Evolutionary conservation across 208 protist species (phyloP).

Genomic region (Leishmania tropica): DNA sequence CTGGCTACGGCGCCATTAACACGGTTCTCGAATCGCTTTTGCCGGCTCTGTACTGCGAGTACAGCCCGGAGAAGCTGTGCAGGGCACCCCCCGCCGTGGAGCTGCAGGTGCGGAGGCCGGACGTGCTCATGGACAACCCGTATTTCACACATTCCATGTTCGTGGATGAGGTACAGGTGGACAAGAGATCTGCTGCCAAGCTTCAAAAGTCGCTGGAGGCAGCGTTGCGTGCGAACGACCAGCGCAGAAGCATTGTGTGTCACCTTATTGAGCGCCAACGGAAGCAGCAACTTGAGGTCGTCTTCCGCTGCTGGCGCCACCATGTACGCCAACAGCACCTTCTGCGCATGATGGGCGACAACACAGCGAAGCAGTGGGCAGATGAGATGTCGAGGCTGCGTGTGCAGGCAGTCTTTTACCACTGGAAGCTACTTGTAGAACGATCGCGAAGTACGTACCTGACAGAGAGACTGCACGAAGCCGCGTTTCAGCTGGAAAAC

Average conservation of each 20-base stretch:
- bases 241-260: constrained; percentile 42
- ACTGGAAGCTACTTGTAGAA: constrained; percentile 75
- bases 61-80: constrained; percentile 39
- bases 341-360: constrained; percentile 42
- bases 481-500: constrained; percentile 82
- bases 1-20: constrained; percentile 30
- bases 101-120: constrained; percentile 48
- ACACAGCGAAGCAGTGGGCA: constrained; percentile 34
- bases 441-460: constrained; percentile 70
- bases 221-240: constrained; percentile 47
- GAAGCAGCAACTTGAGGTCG: constrained; percentile 13
- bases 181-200: constrained; percentile 32
- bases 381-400: constrained; percentile 33
- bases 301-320: constrained; percentile 68
- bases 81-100: constrained; percentile 57
- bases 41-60: constrained; percentile 81
- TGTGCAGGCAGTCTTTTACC: constrained; percentile 53
- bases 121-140: constrained; percentile 62
- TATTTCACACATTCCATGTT: constrained; percentile 88
- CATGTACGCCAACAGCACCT: constrained; percentile 38
- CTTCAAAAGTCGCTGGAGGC: constrained; percentile 43
- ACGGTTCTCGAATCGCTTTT: constrained; percentile 56
- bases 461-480: constrained; percentile 83
- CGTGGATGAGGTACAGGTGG: constrained; percentile 60
- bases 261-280: constrained; percentile 37